A percentile compares a stretch with the other conserved stretches of the same genome.
Evolutionary conservation across 2,329 filamentous ascomycete genomes (phyloP).

Genomic region (Colletotrichum agaves): DNA sequence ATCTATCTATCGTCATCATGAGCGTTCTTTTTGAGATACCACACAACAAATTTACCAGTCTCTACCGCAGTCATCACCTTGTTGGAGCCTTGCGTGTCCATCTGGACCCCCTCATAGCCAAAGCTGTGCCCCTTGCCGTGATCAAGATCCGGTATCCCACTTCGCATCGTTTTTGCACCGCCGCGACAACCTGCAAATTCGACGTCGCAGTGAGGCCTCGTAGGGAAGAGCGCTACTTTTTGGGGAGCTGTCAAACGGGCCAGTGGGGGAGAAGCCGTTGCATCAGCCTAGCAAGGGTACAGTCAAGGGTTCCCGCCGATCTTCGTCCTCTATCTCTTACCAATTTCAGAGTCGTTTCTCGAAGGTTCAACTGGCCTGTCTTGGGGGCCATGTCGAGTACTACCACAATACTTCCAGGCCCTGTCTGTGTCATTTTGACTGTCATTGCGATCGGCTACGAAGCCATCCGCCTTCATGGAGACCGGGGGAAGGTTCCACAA

Average conservation of each 20-base stretch:
- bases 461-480: background rate
- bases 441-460: conserved; percentile 25
- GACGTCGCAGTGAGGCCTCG: conserved; percentile 3
- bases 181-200: background rate
- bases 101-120: background rate
- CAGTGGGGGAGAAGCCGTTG: conserved; percentile 13
- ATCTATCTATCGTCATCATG: background rate
- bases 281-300: conserved; percentile 13
- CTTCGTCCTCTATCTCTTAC: conserved; percentile 6
- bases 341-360: conserved; percentile 1
- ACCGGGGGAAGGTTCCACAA: background rate
- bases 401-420: background rate
- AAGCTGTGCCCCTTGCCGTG: background rate
- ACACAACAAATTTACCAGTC: background rate
- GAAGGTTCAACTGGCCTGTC: conserved; percentile 12
- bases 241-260: background rate
- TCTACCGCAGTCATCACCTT: conserved; percentile 2
- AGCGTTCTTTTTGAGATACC: conserved; percentile 15
- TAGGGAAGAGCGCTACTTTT: background rate
- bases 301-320: conserved; percentile 20
- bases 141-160: background rate
- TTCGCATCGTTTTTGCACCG: background rate
- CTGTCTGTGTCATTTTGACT: conserved; percentile 4
- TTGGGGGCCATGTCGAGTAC: conserved; percentile 17
- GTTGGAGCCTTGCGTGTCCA: background rate